Evolutionary conservation across 768 basidiomycete genomes (phyloP), one percentile per base, ranked within the genome.

Genomic region (Podaxis sp.): DNA sequence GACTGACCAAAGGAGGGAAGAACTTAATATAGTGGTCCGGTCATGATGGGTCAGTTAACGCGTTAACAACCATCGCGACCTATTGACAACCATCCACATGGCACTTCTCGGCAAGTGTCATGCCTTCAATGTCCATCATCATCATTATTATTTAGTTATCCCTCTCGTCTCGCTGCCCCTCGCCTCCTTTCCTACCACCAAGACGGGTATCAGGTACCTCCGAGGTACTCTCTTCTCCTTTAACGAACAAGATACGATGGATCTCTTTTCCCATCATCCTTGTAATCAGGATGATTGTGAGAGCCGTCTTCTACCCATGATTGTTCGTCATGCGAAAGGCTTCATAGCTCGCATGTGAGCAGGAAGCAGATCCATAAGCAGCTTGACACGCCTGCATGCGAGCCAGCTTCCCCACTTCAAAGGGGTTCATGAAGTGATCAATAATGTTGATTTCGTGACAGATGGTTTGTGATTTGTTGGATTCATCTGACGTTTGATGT

Each of bases 71-170:
- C 57, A 59, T 59, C 57, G 50, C 18, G 23, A 28, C 16, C 7
- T 16, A 40, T 32, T 52, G 27, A 36, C 59, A 61, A 55, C 53
- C 52, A 37, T 38, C 52, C 59, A 61, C 59, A 61, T 55, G 59
- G 21, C 51, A 55, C 44, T 35, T 18, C 37, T 25, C 53, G 52
- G 59, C 51, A 52, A 55, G 48, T 53, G 46, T 32, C 27, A 50
- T 16, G 57, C 50, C 18, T 6, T 16, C 32, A 4, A 25, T 50
- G 32, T 23, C 35, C 18, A 37, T 54, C 55, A 14, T 21, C 25
- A 23, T 23, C 23, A 35, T 5, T 10, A 44, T 32, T 28, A 27
- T 51, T 42, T 14, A 5, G 40, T 42, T 42, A 42, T 18, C 32
- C 32, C 9, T 18, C 42, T 16, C 42, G 2, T 5, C 40, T 42